phyloP scores from a whole-genome alignment of 1,284 basidiomycete genomes.

The Trichosporon coremiiforme region DNA sequence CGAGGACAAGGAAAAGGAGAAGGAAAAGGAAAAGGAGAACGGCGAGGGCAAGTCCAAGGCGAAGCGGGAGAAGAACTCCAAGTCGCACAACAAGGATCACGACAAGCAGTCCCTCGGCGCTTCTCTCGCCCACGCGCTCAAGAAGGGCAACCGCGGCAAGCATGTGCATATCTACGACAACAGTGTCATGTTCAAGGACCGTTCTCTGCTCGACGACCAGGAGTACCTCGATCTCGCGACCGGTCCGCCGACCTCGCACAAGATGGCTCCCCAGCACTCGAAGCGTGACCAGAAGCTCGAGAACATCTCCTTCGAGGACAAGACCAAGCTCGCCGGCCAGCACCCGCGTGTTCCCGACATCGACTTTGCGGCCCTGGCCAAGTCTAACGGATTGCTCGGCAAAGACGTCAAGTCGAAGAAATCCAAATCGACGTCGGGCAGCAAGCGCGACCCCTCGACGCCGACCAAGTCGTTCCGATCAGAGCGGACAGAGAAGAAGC shows the following conservation, averaged over 20 bases:
- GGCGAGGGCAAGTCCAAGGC: conserved; percentile 32
- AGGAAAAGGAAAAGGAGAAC: conserved; percentile 34
- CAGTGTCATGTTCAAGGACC: conserved; percentile 59
- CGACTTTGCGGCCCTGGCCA: conserved; percentile 51
- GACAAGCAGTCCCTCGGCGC: conserved; percentile 35
- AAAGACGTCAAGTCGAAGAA: conserved; percentile 44
- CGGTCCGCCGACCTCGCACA: conserved; percentile 56
- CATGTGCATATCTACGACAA: conserved; percentile 58
- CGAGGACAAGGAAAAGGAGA: conserved; percentile 32
- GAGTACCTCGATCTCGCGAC: conserved; percentile 59
- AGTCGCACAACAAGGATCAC: conserved; percentile 28
- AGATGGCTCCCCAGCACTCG: conserved; percentile 45
- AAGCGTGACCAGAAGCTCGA: conserved; percentile 55
- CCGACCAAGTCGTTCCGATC: conserved; percentile 22
- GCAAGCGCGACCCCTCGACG: conserved; percentile 25
- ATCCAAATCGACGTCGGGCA: conserved; percentile 23
- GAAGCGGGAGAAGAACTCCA: conserved; percentile 24
- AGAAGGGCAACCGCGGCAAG: conserved; percentile 58
- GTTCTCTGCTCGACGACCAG: conserved; percentile 54
- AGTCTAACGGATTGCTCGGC: conserved; percentile 42
- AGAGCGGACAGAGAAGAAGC: not conserved
- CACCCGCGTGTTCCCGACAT: conserved; percentile 49
- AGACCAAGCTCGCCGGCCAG: conserved; percentile 51
- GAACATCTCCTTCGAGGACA: conserved; percentile 55
- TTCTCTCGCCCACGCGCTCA: conserved; percentile 54